Evolutionary conservation across 139 green algal species (phyloP), one percentile per base, ranked within the genome.

Genomic region (Spirogloea muscicola): DNA sequence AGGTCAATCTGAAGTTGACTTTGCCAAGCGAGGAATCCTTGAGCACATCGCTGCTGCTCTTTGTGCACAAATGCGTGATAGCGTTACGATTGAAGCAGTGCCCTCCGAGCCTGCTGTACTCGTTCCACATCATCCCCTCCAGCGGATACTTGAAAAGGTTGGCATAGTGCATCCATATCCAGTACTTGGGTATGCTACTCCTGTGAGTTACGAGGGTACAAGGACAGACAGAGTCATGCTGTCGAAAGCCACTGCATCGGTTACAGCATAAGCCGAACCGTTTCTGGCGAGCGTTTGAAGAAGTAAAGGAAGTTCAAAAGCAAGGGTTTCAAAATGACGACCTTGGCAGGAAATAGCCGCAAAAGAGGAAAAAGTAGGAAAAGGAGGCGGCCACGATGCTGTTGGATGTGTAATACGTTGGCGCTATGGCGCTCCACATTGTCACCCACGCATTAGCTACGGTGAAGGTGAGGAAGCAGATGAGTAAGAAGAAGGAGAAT

Each of bases 81-180:
- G n/a, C n/a, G n/a, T n/a, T n/a, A n/a, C n/a, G n/a, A n/a, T n/a
- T n/a, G n/a, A n/a, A n/a, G n/a, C n/a, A n/a, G n/a, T n/a, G n/a
- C n/a, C n/a, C n/a, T n/a, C n/a, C n/a, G 7, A 31, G 51, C n/a
- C 41, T 33, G 34, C 43, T 21, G 63, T 77, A 83, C 48, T 83
- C 76, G 74, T 84, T 83, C 7, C 38, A 2, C 25, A 61, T 27
- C 37, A 83, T 55, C 25, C 64, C 46, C 36, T 83, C 58, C 9
- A 84, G 6, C 5, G 74, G 65, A 43, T 83, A 83, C 40, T 82
- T 83, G 58, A 83, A 83, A 7, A 49, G 69, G 55, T 74, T 84
- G 27, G 84, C 36, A 63, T 85, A 84, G 77, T 84, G 61, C 27
- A 84, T 13, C 77, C 77, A 84, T 10, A 84, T 70, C 77, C 77